These are phyloP conservation scores for Termitomyces sp. DNA, from an alignment of 768 basidiomycete genomes.

Conservation along the genomic window DNA sequence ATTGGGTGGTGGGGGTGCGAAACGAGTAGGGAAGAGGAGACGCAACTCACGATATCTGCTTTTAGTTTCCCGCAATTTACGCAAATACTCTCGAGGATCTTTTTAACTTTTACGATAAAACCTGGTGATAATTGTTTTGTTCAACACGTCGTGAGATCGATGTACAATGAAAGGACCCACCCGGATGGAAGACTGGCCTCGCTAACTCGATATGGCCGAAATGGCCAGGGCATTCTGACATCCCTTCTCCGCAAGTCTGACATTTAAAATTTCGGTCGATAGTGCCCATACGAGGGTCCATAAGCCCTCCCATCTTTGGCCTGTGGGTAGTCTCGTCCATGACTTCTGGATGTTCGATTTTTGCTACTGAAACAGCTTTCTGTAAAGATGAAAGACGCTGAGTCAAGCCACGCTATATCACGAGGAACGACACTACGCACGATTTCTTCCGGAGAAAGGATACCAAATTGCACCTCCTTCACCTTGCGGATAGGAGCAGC, in stretches of 20 bases:
- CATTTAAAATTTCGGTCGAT: conserved; percentile 98
- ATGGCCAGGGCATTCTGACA: conserved; percentile 99
- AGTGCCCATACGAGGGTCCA: conserved; percentile 98
- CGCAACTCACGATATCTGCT: conserved; percentile 91
- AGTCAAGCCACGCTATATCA: conserved; percentile 6
- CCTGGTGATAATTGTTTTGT: conserved; percentile 36
- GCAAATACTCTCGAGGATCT: conserved; percentile 98
- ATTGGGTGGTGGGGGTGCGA: conserved; percentile 93
- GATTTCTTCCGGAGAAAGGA: conserved; percentile 98
- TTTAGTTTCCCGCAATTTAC: conserved; percentile 98
- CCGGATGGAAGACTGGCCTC: conserved; percentile 95
- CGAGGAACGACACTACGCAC: conserved; percentile 42
- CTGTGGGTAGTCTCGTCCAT: conserved; percentile 93
- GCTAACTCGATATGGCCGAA: conserved; percentile 99
- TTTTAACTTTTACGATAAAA: conserved; percentile 98
- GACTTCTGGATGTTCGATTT: conserved; percentile 97
- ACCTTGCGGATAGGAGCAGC: conserved; percentile 94
- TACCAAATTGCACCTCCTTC: conserved; percentile 97
- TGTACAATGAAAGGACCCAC: conserved; percentile 36
- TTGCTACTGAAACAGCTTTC: conserved; percentile 99
- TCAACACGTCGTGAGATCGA: background rate
- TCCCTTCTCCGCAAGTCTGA: conserved; percentile 99
- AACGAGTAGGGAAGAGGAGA: conserved; percentile 81
- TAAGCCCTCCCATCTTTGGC: conserved; percentile 89
- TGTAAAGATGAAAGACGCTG: conserved; percentile 27